A percentile compares a stretch with the other conserved stretches of the same genome.
phyloP scores from a whole-genome alignment of 2,329 filamentous ascomycete genomes.

The Neocucurbitaria cava region DNA sequence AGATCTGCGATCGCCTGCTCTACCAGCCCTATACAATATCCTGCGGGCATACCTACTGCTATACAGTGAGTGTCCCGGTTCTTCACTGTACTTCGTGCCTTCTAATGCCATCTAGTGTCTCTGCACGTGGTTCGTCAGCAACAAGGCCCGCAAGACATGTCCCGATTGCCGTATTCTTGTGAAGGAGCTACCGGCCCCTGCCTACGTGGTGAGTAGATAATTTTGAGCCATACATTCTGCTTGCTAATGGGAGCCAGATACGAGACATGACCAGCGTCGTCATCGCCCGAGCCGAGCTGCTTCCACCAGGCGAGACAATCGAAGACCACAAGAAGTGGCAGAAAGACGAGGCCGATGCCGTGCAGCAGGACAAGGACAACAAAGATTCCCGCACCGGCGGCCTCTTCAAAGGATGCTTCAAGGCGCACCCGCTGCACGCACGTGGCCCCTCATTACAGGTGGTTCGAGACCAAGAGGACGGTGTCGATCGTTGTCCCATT shows the following conservation, averaged over 20 bases:
- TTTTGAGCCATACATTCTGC: not conserved
- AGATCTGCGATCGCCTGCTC: conserved; percentile 71
- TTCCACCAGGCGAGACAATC: conserved; percentile 68
- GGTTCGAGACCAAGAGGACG: conserved; percentile 65
- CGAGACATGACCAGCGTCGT: conserved; percentile 71
- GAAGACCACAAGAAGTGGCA: conserved; percentile 66
- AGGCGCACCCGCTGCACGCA: conserved; percentile 29
- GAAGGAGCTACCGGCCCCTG: conserved; percentile 66
- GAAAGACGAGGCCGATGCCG: conserved; percentile 64
- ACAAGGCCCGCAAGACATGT: conserved; percentile 68
- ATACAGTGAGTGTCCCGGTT: conserved; percentile 58
- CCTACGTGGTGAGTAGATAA: conserved; percentile 62
- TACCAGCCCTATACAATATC: conserved; percentile 73
- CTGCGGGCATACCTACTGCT: conserved; percentile 77
- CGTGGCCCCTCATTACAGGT: conserved; percentile 44
- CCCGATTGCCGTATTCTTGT: conserved; percentile 71
- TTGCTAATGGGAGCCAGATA: conserved; percentile 52
- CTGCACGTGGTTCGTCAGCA: conserved; percentile 62
- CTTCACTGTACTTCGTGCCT: conserved; percentile 11
- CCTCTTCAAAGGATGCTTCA: conserved; percentile 69
- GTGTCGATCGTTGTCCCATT: conserved; percentile 66
- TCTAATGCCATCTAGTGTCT: conserved; percentile 57
- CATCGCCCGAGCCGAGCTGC: conserved; percentile 64
- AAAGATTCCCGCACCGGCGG: conserved; percentile 59
- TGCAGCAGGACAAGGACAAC: conserved; percentile 67